Evolutionary conservation across 352 stramenopile species (phyloP).

Genomic region (Phytophthora ohioensis): DNA sequence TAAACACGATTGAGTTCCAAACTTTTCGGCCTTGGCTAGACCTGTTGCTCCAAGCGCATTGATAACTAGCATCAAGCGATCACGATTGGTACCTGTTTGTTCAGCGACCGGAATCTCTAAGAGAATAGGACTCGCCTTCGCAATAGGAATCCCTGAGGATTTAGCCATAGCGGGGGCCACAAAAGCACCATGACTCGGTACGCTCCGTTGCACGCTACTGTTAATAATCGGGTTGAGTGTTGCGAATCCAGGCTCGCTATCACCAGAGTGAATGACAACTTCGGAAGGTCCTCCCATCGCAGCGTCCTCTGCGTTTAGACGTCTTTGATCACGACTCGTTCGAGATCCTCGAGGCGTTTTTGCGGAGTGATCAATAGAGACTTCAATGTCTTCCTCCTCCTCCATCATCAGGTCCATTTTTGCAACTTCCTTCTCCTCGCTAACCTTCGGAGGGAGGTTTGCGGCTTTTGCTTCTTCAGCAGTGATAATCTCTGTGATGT

Average conservation of each 20-base stretch:
- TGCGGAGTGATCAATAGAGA: slow-evolving; percentile 48
- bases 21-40: slow-evolving; percentile 76
- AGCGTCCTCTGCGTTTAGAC: slow-evolving; percentile 38
- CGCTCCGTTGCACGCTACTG: slow-evolving; percentile 24
- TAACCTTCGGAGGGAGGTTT: background rate
- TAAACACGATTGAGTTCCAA: slow-evolving; percentile 78
- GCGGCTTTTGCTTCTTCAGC: slow-evolving; percentile 24
- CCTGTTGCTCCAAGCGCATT: slow-evolving; percentile 68
- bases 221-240: slow-evolving; percentile 75
- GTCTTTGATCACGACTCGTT: slow-evolving; percentile 9
- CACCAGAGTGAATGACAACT: slow-evolving; percentile 79
- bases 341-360: background rate
- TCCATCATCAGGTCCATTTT: slow-evolving; percentile 39
- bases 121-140: slow-evolving; percentile 40
- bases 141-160: slow-evolving; percentile 29
- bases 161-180: slow-evolving; percentile 36
- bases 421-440: slow-evolving; percentile 3
- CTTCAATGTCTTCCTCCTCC: slow-evolving; percentile 59
- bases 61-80: slow-evolving; percentile 54
- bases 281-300: slow-evolving; percentile 47
- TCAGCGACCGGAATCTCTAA: slow-evolving; percentile 56
- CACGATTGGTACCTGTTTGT: slow-evolving; percentile 21
- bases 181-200: slow-evolving; percentile 27
- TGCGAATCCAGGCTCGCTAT: slow-evolving; percentile 71
- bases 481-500: slow-evolving; percentile 33